Percentiles rank a stretch among this genome's conserved stretches.
Evolutionary conservation across 306 rosid genomes (phyloP).

Genomic region (Vicia faba): DNA sequence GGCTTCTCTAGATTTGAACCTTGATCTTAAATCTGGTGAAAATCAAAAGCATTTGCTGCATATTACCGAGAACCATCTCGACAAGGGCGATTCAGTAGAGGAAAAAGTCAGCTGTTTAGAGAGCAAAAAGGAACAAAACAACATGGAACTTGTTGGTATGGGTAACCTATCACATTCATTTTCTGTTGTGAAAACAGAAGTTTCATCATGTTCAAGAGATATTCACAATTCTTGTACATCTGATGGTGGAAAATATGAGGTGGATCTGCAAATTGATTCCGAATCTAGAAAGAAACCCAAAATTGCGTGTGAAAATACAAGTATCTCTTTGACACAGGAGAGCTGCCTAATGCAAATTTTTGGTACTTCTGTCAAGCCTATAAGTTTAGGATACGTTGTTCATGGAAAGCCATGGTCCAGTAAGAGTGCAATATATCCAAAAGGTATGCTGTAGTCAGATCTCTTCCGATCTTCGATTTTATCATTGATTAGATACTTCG

Average conservation of each 20-base stretch:
- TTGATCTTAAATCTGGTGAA: conserved; percentile 50
- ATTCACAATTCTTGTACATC: conserved; percentile 34
- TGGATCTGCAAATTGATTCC: conserved; percentile 43
- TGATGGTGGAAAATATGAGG: conserved; percentile 53
- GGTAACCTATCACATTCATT: conserved; percentile 21
- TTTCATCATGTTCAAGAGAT: conserved; percentile 42
- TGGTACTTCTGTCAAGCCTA: conserved; percentile 52
- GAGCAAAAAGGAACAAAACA: conserved; percentile 38
- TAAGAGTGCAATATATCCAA: conserved; percentile 71
- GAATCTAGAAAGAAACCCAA: conserved; percentile 35
- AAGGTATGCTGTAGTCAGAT: conserved; percentile 54
- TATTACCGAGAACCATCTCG: conserved; percentile 41
- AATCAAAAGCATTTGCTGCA: conserved; percentile 41
- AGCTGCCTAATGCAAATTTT: conserved; percentile 36
- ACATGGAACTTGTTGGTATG: conserved; percentile 39
- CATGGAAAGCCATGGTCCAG: conserved; percentile 77
- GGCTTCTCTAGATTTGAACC: conserved; percentile 59
- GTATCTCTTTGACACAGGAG: conserved; percentile 22
- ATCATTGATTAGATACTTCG: not conserved
- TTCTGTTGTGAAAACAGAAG: conserved; percentile 38
- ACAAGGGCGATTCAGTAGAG: conserved; percentile 41
- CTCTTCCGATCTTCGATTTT: conserved; percentile 18
- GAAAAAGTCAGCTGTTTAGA: conserved; percentile 41
- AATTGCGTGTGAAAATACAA: conserved; percentile 31
- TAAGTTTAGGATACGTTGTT: conserved; percentile 64